Conservation (phyloP, 2,329 filamentous ascomycete species). For the Alternaria sp. region DNA sequence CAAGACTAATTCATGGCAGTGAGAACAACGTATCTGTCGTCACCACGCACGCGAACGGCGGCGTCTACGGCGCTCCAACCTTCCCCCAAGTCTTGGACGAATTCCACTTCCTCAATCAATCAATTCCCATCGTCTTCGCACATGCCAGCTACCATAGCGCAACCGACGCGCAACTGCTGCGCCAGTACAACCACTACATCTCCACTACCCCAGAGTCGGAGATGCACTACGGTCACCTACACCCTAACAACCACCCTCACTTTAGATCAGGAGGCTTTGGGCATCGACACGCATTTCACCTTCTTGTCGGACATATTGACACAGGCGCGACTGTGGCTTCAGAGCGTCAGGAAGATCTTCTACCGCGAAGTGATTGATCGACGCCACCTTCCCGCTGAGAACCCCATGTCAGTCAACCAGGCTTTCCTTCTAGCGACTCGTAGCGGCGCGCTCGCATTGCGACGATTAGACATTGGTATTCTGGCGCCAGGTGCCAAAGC, state of each 20-base stretch:
- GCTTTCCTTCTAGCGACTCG: conserved; percentile 66
- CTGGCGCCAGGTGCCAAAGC: conserved; percentile 62
- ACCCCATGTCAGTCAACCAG: conserved; percentile 63
- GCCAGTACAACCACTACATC: conserved; percentile 61
- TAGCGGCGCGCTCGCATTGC: conserved; percentile 61
- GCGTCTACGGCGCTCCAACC: conserved; percentile 17
- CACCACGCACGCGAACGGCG: conserved; percentile 51
- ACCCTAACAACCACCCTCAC: conserved; percentile 55
- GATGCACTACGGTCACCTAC: conserved; percentile 65
- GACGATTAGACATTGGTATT: conserved; percentile 61
- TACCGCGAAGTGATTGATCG: conserved; percentile 53
- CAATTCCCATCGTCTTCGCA: conserved; percentile 62
- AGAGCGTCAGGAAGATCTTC: conserved; percentile 54
- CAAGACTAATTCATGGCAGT: conserved; percentile 3
- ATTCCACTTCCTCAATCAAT: conserved; percentile 51
- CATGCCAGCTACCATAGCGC: conserved; percentile 60
- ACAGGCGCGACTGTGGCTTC: conserved; percentile 65
- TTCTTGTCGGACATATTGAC: conserved; percentile 57
- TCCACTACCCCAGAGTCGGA: conserved; percentile 68
- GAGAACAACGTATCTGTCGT: conserved; percentile 48
- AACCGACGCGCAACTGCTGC: conserved; percentile 55
- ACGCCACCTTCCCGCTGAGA: conserved; percentile 58
- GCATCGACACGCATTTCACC: conserved; percentile 64
- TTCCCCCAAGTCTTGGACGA: conserved; percentile 40
- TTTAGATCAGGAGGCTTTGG: conserved; percentile 62